Percentiles rank a stretch among this genome's conserved stretches.
phyloP scores from a whole-genome alignment of 306 rosid genomes.

The Cicer yamashitae region DNA sequence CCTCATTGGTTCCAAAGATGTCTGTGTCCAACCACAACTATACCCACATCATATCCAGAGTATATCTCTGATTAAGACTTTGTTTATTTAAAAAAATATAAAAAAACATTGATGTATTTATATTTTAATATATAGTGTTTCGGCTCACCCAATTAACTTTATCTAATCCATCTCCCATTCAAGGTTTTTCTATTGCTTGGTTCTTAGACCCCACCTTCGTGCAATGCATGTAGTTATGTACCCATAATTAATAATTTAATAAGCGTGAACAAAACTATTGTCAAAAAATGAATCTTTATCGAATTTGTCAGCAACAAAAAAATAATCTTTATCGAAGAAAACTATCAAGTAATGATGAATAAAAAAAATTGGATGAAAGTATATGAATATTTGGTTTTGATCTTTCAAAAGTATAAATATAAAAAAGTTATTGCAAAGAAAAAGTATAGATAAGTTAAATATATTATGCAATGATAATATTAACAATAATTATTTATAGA shows the following conservation, averaged over 20 bases:
- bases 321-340: too few relatives aligned
- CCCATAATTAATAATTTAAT: not conserved
- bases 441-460: too few relatives aligned
- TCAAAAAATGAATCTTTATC: too few relatives aligned
- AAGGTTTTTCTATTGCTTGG: conserved; percentile 17
- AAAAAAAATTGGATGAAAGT: not conserved
- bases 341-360: not conserved
- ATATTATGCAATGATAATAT: too few relatives aligned
- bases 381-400: too few relatives aligned
- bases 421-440: not conserved
- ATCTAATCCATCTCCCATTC: conserved; percentile 34
- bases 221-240: conserved; percentile 23
- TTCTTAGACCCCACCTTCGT: conserved; percentile 38
- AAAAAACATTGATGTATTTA: conserved; percentile 19
- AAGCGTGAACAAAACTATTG: too few relatives aligned
- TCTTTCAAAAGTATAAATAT: too few relatives aligned
- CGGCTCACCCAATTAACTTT: conserved; percentile 46
- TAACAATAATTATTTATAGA: too few relatives aligned
- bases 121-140: conserved; percentile 22
- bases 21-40: conserved; percentile 47
- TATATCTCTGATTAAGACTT: conserved; percentile 53
- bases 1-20: conserved; percentile 45
- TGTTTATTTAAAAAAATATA: conserved; percentile 30
- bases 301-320: too few relatives aligned
- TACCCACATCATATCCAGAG: conserved; percentile 15